Evolutionary conservation across 352 stramenopile species (phyloP).

Genomic region (Pythium diclinum): DNA sequence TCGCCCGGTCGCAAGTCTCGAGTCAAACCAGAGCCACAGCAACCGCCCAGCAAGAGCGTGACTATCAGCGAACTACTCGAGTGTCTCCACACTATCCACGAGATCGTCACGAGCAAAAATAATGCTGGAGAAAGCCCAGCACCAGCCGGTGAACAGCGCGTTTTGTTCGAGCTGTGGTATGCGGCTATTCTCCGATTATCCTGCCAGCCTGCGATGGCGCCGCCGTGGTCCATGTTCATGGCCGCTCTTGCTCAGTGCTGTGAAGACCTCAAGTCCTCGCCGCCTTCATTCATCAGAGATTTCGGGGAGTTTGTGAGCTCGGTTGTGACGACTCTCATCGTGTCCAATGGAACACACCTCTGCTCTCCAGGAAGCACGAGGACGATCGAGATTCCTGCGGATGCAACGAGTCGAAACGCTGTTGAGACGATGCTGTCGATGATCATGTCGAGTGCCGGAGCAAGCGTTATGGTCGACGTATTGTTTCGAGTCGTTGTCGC

Average conservation of each 20-base stretch:
- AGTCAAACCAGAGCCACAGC: neutral
- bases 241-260: constrained; percentile 17
- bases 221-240: constrained; percentile 19
- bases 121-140: neutral
- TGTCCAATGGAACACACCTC: constrained; percentile 13
- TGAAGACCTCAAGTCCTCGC: constrained; percentile 9
- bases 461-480: neutral
- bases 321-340: constrained; percentile 9
- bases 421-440: constrained; percentile 5
- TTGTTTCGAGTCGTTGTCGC: neutral
- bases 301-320: constrained; percentile 21
- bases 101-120: neutral
- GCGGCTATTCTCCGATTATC: constrained; percentile 8
- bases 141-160: neutral
- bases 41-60: neutral
- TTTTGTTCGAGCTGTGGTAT: constrained; percentile 18
- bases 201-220: neutral
- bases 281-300: neutral
- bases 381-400: constrained; percentile 1
- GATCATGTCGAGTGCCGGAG: constrained; percentile 10
- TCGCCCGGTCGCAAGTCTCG: neutral
- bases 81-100: neutral
- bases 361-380: neutral
- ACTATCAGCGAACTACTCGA: neutral
- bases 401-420: constrained; percentile 2